Conservation (phyloP, 2,329 filamentous ascomycete species). For the Aspergillus ibericus region DNA sequence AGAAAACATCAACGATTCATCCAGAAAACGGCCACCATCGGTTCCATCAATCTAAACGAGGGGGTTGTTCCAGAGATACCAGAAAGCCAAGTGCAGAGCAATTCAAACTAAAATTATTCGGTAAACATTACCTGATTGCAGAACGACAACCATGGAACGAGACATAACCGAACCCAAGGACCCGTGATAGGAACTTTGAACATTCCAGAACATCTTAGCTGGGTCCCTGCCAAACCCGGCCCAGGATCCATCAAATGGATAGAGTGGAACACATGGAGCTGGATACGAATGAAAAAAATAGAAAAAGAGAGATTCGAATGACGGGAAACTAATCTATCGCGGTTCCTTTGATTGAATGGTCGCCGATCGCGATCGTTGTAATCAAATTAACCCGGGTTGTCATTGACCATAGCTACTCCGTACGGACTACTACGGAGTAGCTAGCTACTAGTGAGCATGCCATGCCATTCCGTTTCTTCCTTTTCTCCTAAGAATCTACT, state of each 20-base stretch:
- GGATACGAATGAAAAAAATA: background rate
- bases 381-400: slow-evolving; percentile 14
- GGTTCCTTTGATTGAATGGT: slow-evolving; percentile 28
- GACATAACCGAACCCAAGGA: background rate
- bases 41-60: background rate
- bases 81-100: background rate
- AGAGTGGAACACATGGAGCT: background rate
- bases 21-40: background rate
- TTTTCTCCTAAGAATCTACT: background rate
- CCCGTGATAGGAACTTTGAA: background rate
- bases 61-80: background rate
- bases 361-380: slow-evolving; percentile 30
- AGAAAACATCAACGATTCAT: background rate
- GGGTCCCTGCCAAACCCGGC: background rate
- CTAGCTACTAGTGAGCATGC: too few species aligned
- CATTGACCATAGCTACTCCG: background rate
- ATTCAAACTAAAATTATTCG: background rate
- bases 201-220: slow-evolving; percentile 3
- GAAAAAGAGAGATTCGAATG: background rate
- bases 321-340: slow-evolving; percentile 6
- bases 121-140: slow-evolving; percentile 3
- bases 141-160: background rate
- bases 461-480: background rate
- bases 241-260: background rate
- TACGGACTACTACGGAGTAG: too few species aligned